Percentiles rank a stretch among this genome's conserved stretches.
These are phyloP conservation scores for Phytophthora melonis DNA, from an alignment of 352 stramenopile genomes.

Conservation along the genomic window DNA sequence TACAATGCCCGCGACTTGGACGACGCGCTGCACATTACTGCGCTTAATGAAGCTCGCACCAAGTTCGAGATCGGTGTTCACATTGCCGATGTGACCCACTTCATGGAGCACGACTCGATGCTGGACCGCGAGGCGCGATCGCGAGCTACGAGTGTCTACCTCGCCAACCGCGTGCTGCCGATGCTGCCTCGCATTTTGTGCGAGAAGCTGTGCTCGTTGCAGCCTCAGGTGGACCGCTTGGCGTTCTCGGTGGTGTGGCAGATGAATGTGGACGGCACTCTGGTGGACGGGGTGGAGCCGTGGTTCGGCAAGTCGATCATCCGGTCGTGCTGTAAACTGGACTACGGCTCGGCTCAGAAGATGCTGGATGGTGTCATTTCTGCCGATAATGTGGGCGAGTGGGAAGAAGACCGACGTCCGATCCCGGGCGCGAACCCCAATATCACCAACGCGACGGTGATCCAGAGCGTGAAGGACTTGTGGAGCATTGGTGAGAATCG, in stretches of 20 bases:
- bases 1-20: conserved; percentile 97
- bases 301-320: conserved; percentile 99
- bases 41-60: conserved; percentile 62
- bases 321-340: conserved; percentile 95
- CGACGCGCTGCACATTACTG: conserved; percentile 95
- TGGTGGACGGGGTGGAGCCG: conserved; percentile 88
- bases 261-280: conserved; percentile 96
- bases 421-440: conserved; percentile 49
- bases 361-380: conserved; percentile 95
- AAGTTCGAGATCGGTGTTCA: conserved; percentile 96
- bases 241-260: conserved; percentile 96
- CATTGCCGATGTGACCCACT: conserved; percentile 99
- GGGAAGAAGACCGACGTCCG: conserved; percentile 62
- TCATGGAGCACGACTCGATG: conserved; percentile 89
- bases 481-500: conserved; percentile 74
- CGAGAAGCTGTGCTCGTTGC: conserved; percentile 97
- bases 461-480: conserved; percentile 74
- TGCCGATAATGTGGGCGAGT: conserved; percentile 74
- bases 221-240: conserved; percentile 96
- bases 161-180: conserved; percentile 95
- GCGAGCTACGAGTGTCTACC: conserved; percentile 97
- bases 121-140: conserved; percentile 95
- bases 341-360: conserved; percentile 97
- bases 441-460: conserved; percentile 67
- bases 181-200: conserved; percentile 98